Conservation (phyloP, 2,329 filamentous ascomycete species). For the Cladosporium sp. region DNA sequence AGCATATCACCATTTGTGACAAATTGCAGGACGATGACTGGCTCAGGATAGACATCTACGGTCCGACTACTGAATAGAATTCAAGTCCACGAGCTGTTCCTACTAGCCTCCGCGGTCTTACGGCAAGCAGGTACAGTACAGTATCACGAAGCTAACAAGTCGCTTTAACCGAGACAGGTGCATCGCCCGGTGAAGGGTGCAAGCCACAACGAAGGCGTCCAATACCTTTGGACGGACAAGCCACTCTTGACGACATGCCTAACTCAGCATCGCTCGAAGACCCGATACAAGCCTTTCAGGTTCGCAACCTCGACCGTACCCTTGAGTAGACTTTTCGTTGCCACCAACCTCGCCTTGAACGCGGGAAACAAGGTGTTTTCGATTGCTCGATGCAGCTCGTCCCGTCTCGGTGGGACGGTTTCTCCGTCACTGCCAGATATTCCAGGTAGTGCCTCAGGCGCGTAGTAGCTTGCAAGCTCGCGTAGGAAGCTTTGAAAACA, state of each 20-base stretch:
- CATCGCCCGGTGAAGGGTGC: not conserved
- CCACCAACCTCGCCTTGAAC: conserved; percentile 78
- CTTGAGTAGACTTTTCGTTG: conserved; percentile 73
- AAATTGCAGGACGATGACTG: conserved; percentile 6
- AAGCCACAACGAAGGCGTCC: not conserved
- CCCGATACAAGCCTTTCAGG: conserved; percentile 86
- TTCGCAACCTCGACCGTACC: conserved; percentile 85
- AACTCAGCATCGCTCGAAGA: conserved; percentile 83
- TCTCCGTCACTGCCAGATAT: conserved; percentile 27
- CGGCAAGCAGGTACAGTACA: not conserved
- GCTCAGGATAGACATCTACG: not conserved
- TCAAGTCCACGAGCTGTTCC: not conserved
- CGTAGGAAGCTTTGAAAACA: conserved; percentile 85
- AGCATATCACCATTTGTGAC: not conserved
- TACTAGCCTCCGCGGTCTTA: not conserved
- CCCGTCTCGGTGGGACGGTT: conserved; percentile 40
- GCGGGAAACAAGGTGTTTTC: conserved; percentile 90
- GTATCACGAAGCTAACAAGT: not conserved
- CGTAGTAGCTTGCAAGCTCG: conserved; percentile 87
- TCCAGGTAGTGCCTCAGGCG: conserved; percentile 76
- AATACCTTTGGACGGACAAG: not conserved
- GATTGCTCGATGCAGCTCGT: conserved; percentile 67
- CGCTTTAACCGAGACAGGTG: not conserved
- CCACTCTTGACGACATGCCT: not conserved
- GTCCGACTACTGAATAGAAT: not conserved